phyloP scores from a whole-genome alignment of 306 rosid genomes.

The Castanopsis chinensis region DNA sequence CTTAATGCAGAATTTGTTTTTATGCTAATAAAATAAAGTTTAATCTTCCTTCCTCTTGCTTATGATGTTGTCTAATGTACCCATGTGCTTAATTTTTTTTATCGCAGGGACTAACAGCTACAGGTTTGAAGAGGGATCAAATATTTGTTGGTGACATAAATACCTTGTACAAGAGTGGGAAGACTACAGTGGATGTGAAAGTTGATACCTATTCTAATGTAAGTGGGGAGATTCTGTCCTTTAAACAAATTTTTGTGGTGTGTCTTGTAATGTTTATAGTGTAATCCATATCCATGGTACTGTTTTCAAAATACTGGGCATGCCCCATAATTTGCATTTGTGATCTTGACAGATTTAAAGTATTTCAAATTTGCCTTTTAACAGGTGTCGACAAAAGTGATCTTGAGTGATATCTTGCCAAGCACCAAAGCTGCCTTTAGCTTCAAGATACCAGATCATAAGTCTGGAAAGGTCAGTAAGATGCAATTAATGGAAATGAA shows the following conservation, averaged over 20 bases:
- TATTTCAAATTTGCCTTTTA: conserved; percentile 12
- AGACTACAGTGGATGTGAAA: conserved; percentile 72
- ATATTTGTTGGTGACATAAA: conserved; percentile 76
- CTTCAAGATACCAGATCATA: conserved; percentile 91
- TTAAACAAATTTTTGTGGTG: not conserved
- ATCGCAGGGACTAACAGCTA: conserved; percentile 78
- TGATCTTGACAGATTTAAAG: not conserved
- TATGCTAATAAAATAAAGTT: not conserved
- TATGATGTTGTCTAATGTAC: conserved; percentile 7
- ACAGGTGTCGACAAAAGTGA: conserved; percentile 82
- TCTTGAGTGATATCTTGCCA: conserved; percentile 57
- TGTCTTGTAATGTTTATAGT: not conserved
- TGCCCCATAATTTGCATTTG: not conserved
- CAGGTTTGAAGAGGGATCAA: conserved; percentile 85
- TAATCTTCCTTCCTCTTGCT: not conserved
- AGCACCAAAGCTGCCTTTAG: conserved; percentile 67
- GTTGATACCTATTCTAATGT: conserved; percentile 83
- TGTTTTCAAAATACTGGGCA: not conserved
- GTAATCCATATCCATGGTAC: not conserved
- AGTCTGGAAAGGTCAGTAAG: conserved; percentile 86
- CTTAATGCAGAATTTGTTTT: not conserved
- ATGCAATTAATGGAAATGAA: not conserved
- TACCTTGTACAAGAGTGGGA: conserved; percentile 77
- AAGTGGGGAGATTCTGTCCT: conserved; percentile 27
- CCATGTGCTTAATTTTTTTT: conserved; percentile 25